phyloP scores from a whole-genome alignment of 345 rosid species.

The Acer yangbiense region DNA sequence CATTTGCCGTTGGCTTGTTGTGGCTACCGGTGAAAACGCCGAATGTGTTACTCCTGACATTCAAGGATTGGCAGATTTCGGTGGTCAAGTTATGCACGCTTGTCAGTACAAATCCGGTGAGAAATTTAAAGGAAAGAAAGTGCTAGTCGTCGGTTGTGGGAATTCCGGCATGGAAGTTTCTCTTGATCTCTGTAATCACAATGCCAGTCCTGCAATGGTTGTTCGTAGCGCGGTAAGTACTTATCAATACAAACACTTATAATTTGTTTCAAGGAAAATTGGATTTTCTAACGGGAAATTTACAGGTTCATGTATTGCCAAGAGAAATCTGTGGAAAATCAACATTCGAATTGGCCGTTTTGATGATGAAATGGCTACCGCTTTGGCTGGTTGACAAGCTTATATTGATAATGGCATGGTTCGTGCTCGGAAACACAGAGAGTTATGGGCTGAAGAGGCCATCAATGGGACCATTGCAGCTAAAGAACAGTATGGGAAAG shows the following conservation, averaged over 20 bases:
- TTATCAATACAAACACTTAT: background rate
- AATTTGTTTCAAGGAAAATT: background rate
- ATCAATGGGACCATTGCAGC: conserved; percentile 62
- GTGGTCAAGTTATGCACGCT: conserved; percentile 75
- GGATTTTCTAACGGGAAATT: conserved; percentile 16
- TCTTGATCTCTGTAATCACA: conserved; percentile 77
- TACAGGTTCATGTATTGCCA: conserved; percentile 67
- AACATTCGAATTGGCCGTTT: conserved; percentile 58
- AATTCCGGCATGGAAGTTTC: conserved; percentile 98
- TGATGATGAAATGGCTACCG: conserved; percentile 69
- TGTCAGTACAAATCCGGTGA: conserved; percentile 81
- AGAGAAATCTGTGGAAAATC: conserved; percentile 68
- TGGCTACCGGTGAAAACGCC: conserved; percentile 96
- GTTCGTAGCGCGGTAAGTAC: conserved; percentile 81
- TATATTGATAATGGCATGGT: conserved; percentile 51
- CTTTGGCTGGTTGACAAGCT: conserved; percentile 76
- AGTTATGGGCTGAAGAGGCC: conserved; percentile 72
- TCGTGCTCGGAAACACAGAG: conserved; percentile 56
- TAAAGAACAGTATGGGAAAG: conserved; percentile 61
- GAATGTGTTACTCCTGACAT: conserved; percentile 73
- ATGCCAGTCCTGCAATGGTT: conserved; percentile 77
- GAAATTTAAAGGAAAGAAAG: conserved; percentile 60
- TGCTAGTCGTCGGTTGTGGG: conserved; percentile 90
- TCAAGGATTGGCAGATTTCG: conserved; percentile 65
- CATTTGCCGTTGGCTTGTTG: conserved; percentile 91